Evolutionary conservation across 2,329 filamentous ascomycete genomes (phyloP).

Genomic region (Pyrenochaeta sp.): DNA sequence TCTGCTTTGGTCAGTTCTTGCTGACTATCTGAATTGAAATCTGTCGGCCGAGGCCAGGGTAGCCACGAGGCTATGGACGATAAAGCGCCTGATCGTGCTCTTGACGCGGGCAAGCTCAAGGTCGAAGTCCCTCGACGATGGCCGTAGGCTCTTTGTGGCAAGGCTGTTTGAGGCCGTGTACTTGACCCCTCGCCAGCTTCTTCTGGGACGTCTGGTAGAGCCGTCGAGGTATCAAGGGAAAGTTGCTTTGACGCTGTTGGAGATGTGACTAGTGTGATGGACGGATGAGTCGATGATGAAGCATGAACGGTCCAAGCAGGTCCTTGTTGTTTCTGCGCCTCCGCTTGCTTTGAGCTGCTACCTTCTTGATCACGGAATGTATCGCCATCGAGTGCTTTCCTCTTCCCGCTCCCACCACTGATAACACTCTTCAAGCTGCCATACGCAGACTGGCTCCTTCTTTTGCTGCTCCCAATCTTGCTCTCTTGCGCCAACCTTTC

Average conservation of each 20-base stretch:
- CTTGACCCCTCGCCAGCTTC: slow-evolving; percentile 2
- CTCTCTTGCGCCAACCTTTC: slow-evolving; percentile 48
- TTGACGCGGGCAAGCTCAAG: slow-evolving; percentile 28
- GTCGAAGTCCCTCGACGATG: slow-evolving; percentile 37
- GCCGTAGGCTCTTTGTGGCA: slow-evolving; percentile 14
- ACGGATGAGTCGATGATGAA: slow-evolving; percentile 36
- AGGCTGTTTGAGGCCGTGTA: slow-evolving; percentile 19
- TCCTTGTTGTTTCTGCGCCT: slow-evolving; percentile 21
- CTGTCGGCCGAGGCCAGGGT: slow-evolving; percentile 42
- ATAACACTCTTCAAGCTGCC: slow-evolving; percentile 51
- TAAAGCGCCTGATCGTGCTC: slow-evolving; percentile 37
- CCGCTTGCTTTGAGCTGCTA: slow-evolving; percentile 16
- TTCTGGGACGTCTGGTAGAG: slow-evolving; percentile 32
- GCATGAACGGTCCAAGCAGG: slow-evolving; percentile 42
- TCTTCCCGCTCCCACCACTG: slow-evolving; percentile 44
- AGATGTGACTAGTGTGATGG: slow-evolving; percentile 42
- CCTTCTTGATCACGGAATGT: slow-evolving; percentile 29
- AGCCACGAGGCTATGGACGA: slow-evolving; percentile 47
- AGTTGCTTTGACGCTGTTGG: slow-evolving; percentile 49
- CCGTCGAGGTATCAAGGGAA: slow-evolving; percentile 42
- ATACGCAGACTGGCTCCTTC: slow-evolving; percentile 48
- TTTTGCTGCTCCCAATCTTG: slow-evolving; percentile 32
- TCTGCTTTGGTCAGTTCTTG: slow-evolving; percentile 44
- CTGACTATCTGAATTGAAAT: slow-evolving; percentile 21
- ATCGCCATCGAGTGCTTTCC: slow-evolving; percentile 32